Percentiles rank a stretch among this genome's conserved stretches.
Conservation (phyloP, 768 basidiomycete species). For the Porpolomopsis calyptriformis region DNA sequence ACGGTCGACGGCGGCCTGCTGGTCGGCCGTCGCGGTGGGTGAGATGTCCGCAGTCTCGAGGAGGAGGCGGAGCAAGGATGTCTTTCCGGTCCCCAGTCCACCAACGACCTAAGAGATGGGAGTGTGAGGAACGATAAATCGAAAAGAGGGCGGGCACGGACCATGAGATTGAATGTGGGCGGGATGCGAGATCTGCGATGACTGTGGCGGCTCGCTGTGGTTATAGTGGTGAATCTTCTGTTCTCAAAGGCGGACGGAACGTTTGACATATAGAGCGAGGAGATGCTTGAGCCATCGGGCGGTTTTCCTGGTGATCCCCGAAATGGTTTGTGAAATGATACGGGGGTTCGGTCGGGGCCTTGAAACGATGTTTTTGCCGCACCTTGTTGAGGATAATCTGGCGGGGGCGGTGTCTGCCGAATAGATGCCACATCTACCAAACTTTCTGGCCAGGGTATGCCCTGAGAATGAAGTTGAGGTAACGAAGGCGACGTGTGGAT, state of each 20-base stretch:
- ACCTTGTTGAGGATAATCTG: conserved; percentile 40
- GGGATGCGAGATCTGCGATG: conserved; percentile 57
- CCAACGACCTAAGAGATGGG: conserved; percentile 57
- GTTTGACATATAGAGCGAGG: conserved; percentile 56
- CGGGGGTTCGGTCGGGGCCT: conserved; percentile 39
- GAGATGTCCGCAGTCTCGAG: conserved; percentile 81
- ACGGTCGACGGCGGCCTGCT: conserved; percentile 49
- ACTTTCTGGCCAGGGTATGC: conserved; percentile 78
- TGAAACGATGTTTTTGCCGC: conserved; percentile 61
- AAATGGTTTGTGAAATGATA: conserved; percentile 81
- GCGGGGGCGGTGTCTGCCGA: conserved; percentile 34
- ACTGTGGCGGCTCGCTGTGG: conserved; percentile 37
- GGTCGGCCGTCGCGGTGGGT: conserved; percentile 64
- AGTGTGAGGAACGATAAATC: no score
- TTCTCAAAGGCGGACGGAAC: conserved; percentile 56
- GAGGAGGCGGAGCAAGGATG: conserved; percentile 67
- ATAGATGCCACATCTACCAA: conserved; percentile 65
- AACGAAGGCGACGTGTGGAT: conserved; percentile 73
- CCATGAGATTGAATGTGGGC: conserved; percentile 84
- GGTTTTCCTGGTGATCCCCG: conserved; percentile 40
- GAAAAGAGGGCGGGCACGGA: conserved; percentile 20
- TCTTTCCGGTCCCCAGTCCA: conserved; percentile 75
- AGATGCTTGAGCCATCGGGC: conserved; percentile 43
- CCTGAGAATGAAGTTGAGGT: conserved; percentile 63
- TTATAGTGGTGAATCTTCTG: conserved; percentile 30